Evolutionary conservation across 768 basidiomycete genomes (phyloP).

Genomic region (Termitomyces sp.): DNA sequence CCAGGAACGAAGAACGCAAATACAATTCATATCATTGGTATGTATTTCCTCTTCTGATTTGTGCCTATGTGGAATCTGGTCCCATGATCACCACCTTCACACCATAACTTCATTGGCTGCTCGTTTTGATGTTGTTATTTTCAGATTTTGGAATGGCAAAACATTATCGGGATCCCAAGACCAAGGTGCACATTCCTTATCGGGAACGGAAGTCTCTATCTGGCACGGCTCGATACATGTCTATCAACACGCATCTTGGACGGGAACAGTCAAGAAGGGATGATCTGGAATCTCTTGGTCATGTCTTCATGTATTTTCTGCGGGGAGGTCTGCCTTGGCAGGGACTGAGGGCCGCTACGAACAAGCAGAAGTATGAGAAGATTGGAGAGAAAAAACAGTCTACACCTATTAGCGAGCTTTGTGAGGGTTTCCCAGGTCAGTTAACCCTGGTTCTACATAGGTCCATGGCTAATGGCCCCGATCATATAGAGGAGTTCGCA

Average conservation of each 20-base stretch:
- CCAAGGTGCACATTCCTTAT: constrained; percentile 98
- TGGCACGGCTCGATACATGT: constrained; percentile 98
- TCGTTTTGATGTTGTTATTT: constrained; percentile 4
- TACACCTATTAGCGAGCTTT: constrained; percentile 86
- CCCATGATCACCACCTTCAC: neutral
- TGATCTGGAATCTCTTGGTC: constrained; percentile 93
- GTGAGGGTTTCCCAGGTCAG: constrained; percentile 92
- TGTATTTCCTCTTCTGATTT: constrained; percentile 19
- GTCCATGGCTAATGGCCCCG: neutral
- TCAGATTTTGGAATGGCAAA: constrained; percentile 99
- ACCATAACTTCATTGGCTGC: neutral
- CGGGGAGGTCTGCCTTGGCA: constrained; percentile 98
- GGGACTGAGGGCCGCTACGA: constrained; percentile 93
- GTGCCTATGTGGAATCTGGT: neutral
- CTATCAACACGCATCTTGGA: constrained; percentile 97
- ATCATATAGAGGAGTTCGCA: constrained; percentile 92
- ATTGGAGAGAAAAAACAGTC: constrained; percentile 99
- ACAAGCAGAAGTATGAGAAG: constrained; percentile 99
- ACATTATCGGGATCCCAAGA: constrained; percentile 97
- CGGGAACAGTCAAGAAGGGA: constrained; percentile 93
- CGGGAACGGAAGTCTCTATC: constrained; percentile 95
- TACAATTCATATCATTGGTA: constrained; percentile 81
- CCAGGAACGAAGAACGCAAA: constrained; percentile 89
- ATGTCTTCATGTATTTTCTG: constrained; percentile 99
- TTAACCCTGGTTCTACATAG: constrained; percentile 7